A percentile compares a stretch with the other conserved stretches of the same genome.
These are phyloP conservation scores for Dioszegia hungarica DNA, from an alignment of 768 basidiomycete genomes.

Conservation along the genomic window DNA sequence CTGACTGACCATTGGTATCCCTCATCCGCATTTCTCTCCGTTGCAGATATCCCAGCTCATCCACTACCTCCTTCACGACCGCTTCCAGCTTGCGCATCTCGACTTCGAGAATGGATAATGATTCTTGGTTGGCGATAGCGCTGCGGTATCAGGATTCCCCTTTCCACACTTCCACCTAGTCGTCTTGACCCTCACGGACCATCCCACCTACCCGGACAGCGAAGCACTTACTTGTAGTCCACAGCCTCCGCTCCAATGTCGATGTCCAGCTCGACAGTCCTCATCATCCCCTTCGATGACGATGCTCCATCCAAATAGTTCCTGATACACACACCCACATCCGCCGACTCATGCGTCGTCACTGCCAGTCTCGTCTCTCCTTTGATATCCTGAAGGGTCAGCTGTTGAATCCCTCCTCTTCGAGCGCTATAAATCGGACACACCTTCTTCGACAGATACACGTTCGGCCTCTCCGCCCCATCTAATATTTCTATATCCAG, in stretches of 20 bases:
- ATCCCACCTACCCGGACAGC: no score
- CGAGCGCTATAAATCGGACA: slow-evolving; percentile 9
- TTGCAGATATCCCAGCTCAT: slow-evolving; percentile 89
- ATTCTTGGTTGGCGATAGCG: slow-evolving; percentile 98
- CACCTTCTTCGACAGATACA: slow-evolving; percentile 77
- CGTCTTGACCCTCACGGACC: no score
- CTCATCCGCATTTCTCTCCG: slow-evolving; percentile 82
- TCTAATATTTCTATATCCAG: slow-evolving; percentile 93
- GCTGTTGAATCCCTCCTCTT: background rate
- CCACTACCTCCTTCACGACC: slow-evolving; percentile 85
- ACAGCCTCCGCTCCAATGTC: slow-evolving; percentile 98
- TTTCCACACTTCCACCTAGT: no score
- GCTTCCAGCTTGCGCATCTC: slow-evolving; percentile 98
- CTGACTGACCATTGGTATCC: slow-evolving; percentile 74
- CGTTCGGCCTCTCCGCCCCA: slow-evolving; percentile 73
- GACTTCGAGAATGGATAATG: slow-evolving; percentile 86
- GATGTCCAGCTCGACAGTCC: slow-evolving; percentile 85
- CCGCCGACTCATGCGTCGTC: slow-evolving; percentile 86
- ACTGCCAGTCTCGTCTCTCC: slow-evolving; percentile 89
- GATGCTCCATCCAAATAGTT: slow-evolving; percentile 60
- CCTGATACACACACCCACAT: slow-evolving; percentile 91
- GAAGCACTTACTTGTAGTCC: slow-evolving; percentile 93
- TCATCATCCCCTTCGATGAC: slow-evolving; percentile 25
- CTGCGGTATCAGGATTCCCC: slow-evolving; percentile 52
- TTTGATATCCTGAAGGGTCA: slow-evolving; percentile 59